Evolutionary conservation across 441 rosid species (phyloP).

Genomic region (Theobroma grandiflorum): DNA sequence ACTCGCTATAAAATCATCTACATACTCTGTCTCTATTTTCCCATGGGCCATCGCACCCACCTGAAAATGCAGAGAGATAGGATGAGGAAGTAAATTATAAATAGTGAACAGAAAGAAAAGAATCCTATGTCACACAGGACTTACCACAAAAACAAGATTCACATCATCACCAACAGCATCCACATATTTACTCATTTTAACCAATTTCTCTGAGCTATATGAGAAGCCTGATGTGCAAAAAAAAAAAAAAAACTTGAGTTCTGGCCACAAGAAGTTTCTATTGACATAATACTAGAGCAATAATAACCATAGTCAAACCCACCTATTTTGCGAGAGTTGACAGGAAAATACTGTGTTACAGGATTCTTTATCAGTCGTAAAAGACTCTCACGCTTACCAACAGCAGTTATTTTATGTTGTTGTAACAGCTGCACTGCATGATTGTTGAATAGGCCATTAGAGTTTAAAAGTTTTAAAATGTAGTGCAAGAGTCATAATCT

Average conservation of each 20-base stretch:
- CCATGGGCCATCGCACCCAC: constrained; percentile 96
- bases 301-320: not conserved
- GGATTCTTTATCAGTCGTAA: constrained; percentile 62
- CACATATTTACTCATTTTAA: constrained; percentile 66
- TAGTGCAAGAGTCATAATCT: not conserved
- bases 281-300: not conserved
- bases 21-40: constrained; percentile 70
- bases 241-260: not conserved
- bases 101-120: not conserved
- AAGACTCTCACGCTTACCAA: constrained; percentile 64
- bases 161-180: constrained; percentile 52
- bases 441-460: not conserved
- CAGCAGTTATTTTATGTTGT: constrained; percentile 58
- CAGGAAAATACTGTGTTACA: constrained; percentile 49
- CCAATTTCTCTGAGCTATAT: constrained; percentile 71
- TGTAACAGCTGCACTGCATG: constrained; percentile 69
- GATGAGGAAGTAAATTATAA: not conserved
- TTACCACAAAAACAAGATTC: constrained; percentile 87
- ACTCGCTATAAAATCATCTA: constrained; percentile 80
- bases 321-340: constrained; percentile 65
- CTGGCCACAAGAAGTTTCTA: not conserved
- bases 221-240: constrained; percentile 63
- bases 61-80: constrained; percentile 42
- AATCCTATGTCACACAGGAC: constrained; percentile 25
- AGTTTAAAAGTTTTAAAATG: not conserved